phyloP scores from a whole-genome alignment of 768 basidiomycete species.

The Pleurotus eryngii region DNA sequence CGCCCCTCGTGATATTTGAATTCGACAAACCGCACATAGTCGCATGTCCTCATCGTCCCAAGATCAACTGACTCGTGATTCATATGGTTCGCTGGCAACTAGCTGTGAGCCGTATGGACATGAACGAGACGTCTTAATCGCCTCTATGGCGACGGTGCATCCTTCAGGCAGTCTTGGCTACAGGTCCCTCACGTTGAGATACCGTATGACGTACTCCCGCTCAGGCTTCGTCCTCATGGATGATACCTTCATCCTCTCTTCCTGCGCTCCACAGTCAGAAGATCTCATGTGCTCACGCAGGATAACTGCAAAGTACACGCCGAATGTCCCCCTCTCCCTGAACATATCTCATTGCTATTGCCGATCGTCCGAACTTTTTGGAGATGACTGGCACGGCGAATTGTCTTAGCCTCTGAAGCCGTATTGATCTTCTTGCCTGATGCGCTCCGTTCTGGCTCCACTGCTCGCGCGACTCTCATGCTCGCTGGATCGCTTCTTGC shows the following conservation, averaged over 20 bases:
- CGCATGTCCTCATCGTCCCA: too few relatives aligned
- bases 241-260: background rate
- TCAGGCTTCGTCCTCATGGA: background rate
- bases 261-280: background rate
- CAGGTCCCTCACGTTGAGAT: too few relatives aligned
- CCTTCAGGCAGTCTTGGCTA: too few relatives aligned
- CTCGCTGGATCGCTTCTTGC: background rate
- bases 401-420: background rate
- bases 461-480: background rate
- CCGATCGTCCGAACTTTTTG: background rate
- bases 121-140: too few relatives aligned
- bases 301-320: background rate
- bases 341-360: background rate
- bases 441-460: slow-evolving; percentile 1
- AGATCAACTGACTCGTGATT: too few relatives aligned
- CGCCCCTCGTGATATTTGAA: too few relatives aligned
- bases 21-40: too few relatives aligned
- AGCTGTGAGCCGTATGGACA: too few relatives aligned
- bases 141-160: too few relatives aligned
- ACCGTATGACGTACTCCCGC: background rate
- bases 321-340: background rate
- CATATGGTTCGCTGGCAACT: too few relatives aligned
- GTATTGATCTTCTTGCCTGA: background rate
- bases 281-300: background rate
- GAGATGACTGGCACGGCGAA: too few relatives aligned